Evolutionary conservation across 371 early-diverging fungal genomes (phyloP).

Genomic region (Mucor piriformis): DNA sequence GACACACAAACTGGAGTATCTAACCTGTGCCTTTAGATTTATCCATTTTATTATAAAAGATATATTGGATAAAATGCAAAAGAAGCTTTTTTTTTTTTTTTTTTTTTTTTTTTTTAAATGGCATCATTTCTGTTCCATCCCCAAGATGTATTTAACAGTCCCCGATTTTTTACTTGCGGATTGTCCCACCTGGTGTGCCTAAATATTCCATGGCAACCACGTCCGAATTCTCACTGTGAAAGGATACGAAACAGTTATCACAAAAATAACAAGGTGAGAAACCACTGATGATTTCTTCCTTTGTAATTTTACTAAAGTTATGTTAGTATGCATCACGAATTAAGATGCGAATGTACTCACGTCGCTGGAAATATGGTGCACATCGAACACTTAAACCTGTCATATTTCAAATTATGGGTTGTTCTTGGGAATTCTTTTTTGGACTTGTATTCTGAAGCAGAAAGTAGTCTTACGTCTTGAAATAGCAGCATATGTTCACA

Average conservation of each 20-base stretch:
- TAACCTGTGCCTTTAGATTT: slow-evolving; percentile 26
- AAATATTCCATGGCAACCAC: slow-evolving; percentile 9
- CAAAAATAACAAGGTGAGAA: slow-evolving; percentile 81
- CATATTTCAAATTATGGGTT: slow-evolving; percentile 46
- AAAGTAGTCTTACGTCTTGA: slow-evolving; percentile 51
- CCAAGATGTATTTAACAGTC: too few species aligned
- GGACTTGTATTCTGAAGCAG: slow-evolving; percentile 44
- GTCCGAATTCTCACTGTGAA: slow-evolving; percentile 47
- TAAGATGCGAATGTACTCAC: slow-evolving; percentile 7
- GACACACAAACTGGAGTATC: neutral
- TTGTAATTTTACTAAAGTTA: slow-evolving; percentile 45
- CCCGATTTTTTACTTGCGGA: too few species aligned
- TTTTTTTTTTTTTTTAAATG: too few species aligned
- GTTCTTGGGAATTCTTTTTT: slow-evolving; percentile 55
- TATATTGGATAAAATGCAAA: neutral
- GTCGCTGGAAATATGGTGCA: slow-evolving; percentile 68
- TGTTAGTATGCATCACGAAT: neutral
- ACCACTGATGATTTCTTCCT: slow-evolving; percentile 71
- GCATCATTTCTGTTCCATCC: too few species aligned
- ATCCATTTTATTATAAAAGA: slow-evolving; percentile 1
- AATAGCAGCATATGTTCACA: slow-evolving; percentile 78
- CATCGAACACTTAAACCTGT: slow-evolving; percentile 66
- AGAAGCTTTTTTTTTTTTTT: too few species aligned
- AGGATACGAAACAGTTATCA: slow-evolving; percentile 67
- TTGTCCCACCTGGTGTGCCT: slow-evolving; percentile 15